Conservation (phyloP, 768 basidiomycete species). For the Naematelia encephala region DNA sequence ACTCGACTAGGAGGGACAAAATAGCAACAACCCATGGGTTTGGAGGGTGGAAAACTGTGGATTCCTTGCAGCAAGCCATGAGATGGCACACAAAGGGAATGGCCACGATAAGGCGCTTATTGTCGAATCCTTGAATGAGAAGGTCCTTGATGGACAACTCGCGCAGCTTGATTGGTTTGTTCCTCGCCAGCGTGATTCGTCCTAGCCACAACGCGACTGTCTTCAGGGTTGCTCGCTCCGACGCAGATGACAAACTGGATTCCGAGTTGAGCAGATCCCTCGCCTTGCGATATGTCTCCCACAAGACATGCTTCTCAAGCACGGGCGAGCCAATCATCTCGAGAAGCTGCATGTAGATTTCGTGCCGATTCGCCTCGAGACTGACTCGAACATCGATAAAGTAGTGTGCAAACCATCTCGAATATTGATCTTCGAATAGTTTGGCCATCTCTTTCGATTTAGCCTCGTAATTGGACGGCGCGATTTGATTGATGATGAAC, state of each 20-base stretch:
- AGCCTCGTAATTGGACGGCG: constrained; percentile 83
- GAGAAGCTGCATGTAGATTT: constrained; percentile 88
- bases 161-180: constrained; percentile 86
- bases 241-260: constrained; percentile 74
- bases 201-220: constrained; percentile 96
- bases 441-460: constrained; percentile 84
- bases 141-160: constrained; percentile 96
- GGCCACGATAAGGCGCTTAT: constrained; percentile 80
- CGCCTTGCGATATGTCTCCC: constrained; percentile 89
- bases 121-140: constrained; percentile 93
- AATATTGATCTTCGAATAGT: constrained; percentile 75
- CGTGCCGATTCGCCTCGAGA: constrained; percentile 95
- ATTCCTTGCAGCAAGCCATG: constrained; percentile 81
- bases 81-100: constrained; percentile 99
- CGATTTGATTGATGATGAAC: constrained; percentile 97
- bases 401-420: constrained; percentile 97
- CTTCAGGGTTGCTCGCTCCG: constrained; percentile 83
- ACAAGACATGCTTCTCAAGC: constrained; percentile 74
- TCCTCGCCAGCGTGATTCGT: constrained; percentile 83
- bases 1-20: constrained; percentile 80
- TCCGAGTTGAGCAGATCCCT: constrained; percentile 84
- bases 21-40: constrained; percentile 99
- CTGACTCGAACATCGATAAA: constrained; percentile 93
- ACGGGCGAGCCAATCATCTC: constrained; percentile 70
- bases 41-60: constrained; percentile 88